These are phyloP conservation scores for Picea mariana DNA, from an alignment of 83 land plant species.

Conservation along the genomic window DNA sequence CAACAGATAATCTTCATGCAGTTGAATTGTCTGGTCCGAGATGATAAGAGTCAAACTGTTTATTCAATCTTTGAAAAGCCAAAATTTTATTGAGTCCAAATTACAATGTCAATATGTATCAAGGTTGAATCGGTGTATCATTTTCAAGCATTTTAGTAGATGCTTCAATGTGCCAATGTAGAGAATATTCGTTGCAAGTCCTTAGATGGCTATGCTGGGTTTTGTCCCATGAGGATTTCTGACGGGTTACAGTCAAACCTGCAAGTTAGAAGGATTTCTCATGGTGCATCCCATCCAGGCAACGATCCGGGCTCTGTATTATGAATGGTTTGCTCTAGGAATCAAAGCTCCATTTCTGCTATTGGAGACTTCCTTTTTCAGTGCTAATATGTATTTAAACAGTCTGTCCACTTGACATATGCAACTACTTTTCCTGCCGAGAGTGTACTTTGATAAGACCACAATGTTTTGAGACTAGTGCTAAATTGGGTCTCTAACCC, in stretches of 20 bases:
- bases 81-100: not conserved
- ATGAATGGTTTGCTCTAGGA: conserved; percentile 14
- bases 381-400: conserved; percentile 15
- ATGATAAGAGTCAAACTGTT: conserved; percentile 3
- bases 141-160: not conserved
- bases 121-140: not conserved
- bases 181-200: conserved; percentile 13
- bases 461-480: conserved; percentile 3
- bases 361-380: conserved; percentile 7
- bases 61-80: not conserved
- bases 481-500: not conserved
- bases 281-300: conserved; percentile 15
- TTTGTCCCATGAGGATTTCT: conserved; percentile 17
- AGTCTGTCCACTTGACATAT: not conserved
- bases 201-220: conserved; percentile 14
- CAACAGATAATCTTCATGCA: conserved; percentile 33
- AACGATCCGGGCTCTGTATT: conserved; percentile 12
- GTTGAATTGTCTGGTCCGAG: conserved; percentile 43
- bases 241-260: not conserved
- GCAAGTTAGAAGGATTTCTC: conserved; percentile 4
- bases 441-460: conserved; percentile 12
- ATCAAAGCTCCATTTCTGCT: conserved; percentile 11
- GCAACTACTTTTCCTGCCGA: conserved; percentile 4
- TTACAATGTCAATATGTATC: not conserved
- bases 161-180: not conserved